Evolutionary conservation across 2,329 filamentous ascomycete genomes (phyloP), one percentile per base, ranked within the genome.

Genomic region (Sarocladium kiliense): DNA sequence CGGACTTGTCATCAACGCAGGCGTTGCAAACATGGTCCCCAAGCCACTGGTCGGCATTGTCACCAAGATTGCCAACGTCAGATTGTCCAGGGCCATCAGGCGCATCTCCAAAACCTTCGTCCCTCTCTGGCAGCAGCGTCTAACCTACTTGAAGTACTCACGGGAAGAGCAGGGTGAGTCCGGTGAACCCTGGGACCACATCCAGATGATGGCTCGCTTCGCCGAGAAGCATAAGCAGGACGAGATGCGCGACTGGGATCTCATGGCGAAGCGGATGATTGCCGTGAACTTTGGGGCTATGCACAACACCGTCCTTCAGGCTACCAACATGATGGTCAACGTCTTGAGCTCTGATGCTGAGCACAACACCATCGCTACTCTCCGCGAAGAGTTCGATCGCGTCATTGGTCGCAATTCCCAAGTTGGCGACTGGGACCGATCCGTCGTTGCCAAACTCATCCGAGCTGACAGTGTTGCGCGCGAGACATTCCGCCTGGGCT

Each of bases 201-300:
- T 76, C 2, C 74, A 76, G 58, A 69, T 72, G 62, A 74, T 76
- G 68, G 57, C 76, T 3, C 64, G 65, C 3, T 74, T 65, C 47
- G 75, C 68, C 1, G 55, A 66, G n/a, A 66, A 65, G 19, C 63
- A 76, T 44, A 66, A 73, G 1, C 70, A 65, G 0, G 53, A 70
- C 0, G 73, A 77, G 57, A 62, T 71, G 2, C 58, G 65, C 9
- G 61, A 64, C 41, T 26, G 65, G 16, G 57, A 65, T 7, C 57
- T 61, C 11, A 69, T 73, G 53, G 62, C 63, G 1, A 62, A 61
- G 12, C 70, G 71, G 10, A 54, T 74, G 7, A 58, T 60, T 21
- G 58, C 65, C 1, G 54, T 64, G 10, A 74, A 73, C 59, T 70
- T 74, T 57, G 71, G 63, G 27, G 64, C 68, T 3, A 72, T 73